Percentiles rank a stretch among this genome's conserved stretches.
Evolutionary conservation across 129 eudicot species (phyloP).

Genomic region (Kitagawia praeruptora): DNA sequence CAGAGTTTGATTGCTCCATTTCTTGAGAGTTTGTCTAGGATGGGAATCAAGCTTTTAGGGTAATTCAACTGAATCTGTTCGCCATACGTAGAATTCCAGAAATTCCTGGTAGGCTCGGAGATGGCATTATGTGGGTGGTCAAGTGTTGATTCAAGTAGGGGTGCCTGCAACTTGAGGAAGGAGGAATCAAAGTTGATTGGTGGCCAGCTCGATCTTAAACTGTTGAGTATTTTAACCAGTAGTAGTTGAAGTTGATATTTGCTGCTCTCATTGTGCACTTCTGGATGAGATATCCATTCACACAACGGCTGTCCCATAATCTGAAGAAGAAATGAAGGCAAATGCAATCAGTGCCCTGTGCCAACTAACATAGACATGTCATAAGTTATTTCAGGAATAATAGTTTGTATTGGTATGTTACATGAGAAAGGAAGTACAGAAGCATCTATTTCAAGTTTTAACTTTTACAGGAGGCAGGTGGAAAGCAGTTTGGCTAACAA

Average conservation of each 20-base stretch:
- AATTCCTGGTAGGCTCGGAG: conserved; percentile 45
- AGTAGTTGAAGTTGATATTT: conserved; percentile 31
- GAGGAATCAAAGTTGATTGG: conserved; percentile 47
- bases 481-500: background rate
- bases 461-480: background rate
- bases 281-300: conserved; percentile 47
- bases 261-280: conserved; percentile 23
- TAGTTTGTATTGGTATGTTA: background rate
- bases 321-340: conserved; percentile 24
- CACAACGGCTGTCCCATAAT: conserved; percentile 38
- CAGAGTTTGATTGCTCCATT: conserved; percentile 40
- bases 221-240: conserved; percentile 46
- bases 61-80: conserved; percentile 44
- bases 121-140: conserved; percentile 53
- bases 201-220: conserved; percentile 42
- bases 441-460: background rate
- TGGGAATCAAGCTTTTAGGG: conserved; percentile 54
- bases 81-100: conserved; percentile 74
- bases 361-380: background rate
- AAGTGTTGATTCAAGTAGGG: conserved; percentile 51
- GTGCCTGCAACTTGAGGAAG: conserved; percentile 51
- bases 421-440: background rate
- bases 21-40: conserved; percentile 67
- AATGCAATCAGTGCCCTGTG: background rate
- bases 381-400: background rate